Percentiles rank a stretch among this genome's conserved stretches.
Conservation (phyloP, 2,329 filamentous ascomycete species). For the Erysiphe pulchra region DNA sequence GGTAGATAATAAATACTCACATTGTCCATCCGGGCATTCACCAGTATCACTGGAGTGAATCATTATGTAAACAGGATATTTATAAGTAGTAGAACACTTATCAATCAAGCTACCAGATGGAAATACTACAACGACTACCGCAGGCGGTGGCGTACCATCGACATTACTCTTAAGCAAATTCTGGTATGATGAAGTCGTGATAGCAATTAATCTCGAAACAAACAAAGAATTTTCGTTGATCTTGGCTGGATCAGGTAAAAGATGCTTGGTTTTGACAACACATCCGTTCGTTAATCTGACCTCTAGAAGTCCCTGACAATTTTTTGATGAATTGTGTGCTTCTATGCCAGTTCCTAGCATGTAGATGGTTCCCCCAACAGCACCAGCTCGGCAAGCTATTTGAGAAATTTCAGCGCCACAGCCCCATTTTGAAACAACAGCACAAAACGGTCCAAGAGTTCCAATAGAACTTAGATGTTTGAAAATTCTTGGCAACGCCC, state of each 20-base stretch:
- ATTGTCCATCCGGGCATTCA: slow-evolving; percentile 69
- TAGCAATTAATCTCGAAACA: slow-evolving; percentile 35
- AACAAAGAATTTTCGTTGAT: slow-evolving; percentile 7
- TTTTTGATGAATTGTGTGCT: slow-evolving; percentile 9
- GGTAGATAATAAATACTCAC: slow-evolving; percentile 33
- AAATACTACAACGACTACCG: slow-evolving; percentile 44
- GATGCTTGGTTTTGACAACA: slow-evolving; percentile 24
- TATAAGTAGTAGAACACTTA: slow-evolving; percentile 12
- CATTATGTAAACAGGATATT: slow-evolving; percentile 29
- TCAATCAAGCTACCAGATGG: slow-evolving; percentile 23
- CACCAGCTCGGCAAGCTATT: slow-evolving; percentile 69
- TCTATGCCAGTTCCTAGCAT: slow-evolving; percentile 50
- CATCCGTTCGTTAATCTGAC: slow-evolving; percentile 27
- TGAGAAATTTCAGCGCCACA: slow-evolving; percentile 73
- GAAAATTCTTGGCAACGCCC: slow-evolving; percentile 47
- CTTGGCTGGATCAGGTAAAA: slow-evolving; percentile 19
- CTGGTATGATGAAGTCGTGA: slow-evolving; percentile 40
- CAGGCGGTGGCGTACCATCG: slow-evolving; percentile 53
- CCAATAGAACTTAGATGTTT: slow-evolving; percentile 71
- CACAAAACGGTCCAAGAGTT: slow-evolving; percentile 66
- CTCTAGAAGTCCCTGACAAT: slow-evolving; percentile 2
- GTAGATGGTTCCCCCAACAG: slow-evolving; percentile 78
- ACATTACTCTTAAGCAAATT: slow-evolving; percentile 42
- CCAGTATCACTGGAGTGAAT: slow-evolving; percentile 77
- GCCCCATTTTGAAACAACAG: slow-evolving; percentile 81